Conservation (phyloP, 2,329 filamentous ascomycete genomes). For the Xylaria sp. region DNA sequence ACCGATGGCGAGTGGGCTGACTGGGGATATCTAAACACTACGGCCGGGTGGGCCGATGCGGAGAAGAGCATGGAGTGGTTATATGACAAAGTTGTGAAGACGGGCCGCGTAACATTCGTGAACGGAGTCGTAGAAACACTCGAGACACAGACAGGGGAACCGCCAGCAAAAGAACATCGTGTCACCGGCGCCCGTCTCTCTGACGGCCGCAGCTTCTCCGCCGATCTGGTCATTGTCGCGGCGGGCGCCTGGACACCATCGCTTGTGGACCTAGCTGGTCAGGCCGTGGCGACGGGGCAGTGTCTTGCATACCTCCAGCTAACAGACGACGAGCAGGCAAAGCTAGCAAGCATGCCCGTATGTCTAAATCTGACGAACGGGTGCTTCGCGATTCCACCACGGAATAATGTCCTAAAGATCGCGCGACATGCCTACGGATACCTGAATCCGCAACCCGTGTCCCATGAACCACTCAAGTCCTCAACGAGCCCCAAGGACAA, state of each 20-base stretch:
- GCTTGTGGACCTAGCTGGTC: constrained; percentile 80
- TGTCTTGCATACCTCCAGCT: constrained; percentile 81
- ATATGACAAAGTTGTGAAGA: constrained; percentile 62
- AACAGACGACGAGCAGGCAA: constrained; percentile 74
- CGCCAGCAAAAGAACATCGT: constrained; percentile 47
- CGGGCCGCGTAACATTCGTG: constrained; percentile 66
- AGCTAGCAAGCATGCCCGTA: constrained; percentile 74
- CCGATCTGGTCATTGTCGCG: constrained; percentile 81
- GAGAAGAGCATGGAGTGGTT: constrained; percentile 75
- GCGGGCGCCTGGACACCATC: constrained; percentile 87
- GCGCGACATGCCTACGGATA: constrained; percentile 77
- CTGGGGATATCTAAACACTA: constrained; percentile 78
- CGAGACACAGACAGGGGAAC: constrained; percentile 37
- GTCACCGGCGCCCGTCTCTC: constrained; percentile 69
- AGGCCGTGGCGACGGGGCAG: constrained; percentile 84
- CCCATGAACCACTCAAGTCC: constrained; percentile 45
- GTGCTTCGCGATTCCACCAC: constrained; percentile 79
- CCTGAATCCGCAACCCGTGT: constrained; percentile 58
- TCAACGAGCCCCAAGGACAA: background rate
- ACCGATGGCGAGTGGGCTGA: constrained; percentile 65
- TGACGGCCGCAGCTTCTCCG: constrained; percentile 61
- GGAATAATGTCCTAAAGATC: constrained; percentile 70
- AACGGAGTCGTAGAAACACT: constrained; percentile 60
- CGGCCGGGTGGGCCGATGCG: constrained; percentile 84
- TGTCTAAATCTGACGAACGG: constrained; percentile 76